Conservation (phyloP, 306 rosid genomes). For the Castanea mollissima region DNA sequence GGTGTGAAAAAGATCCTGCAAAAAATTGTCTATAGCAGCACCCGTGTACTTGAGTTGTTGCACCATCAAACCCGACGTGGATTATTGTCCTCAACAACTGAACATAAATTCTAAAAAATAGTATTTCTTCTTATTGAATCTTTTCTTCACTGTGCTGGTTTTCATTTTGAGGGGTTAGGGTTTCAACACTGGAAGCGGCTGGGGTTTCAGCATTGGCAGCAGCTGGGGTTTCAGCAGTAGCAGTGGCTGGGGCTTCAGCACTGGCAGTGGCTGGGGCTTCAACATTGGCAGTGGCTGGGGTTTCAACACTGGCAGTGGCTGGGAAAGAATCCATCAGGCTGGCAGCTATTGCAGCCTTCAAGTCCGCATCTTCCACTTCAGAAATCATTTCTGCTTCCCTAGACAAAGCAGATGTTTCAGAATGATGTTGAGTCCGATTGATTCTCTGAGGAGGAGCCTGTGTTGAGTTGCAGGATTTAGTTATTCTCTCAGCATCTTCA, state of each 20-base stretch:
- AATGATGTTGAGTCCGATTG: conserved; percentile 31
- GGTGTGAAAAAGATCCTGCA: no score
- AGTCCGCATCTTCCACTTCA: conserved; percentile 81
- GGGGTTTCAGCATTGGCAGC: conserved; percentile 11
- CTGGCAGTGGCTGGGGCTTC: conserved; percentile 8
- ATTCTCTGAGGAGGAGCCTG: conserved; percentile 52
- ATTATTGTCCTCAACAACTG: conserved; percentile 41
- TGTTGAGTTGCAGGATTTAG: conserved; percentile 75
- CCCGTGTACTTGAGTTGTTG: conserved; percentile 28
- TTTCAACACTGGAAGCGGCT: conserved; percentile 23
- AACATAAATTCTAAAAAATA: conserved; percentile 20
- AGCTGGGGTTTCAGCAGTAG: conserved; percentile 4
- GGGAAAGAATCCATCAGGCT: conserved; percentile 72
- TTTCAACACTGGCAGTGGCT: conserved; percentile 29
- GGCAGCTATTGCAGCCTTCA: conserved; percentile 93
- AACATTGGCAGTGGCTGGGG: background rate
- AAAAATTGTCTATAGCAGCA: no score
- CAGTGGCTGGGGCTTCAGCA: conserved; percentile 2
- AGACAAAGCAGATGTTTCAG: conserved; percentile 36
- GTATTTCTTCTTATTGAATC: conserved; percentile 25
- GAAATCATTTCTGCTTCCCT: conserved; percentile 55
- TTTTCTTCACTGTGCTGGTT: conserved; percentile 33
- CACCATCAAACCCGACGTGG: conserved; percentile 31
- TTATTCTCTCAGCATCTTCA: conserved; percentile 94
- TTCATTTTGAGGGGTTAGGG: conserved; percentile 29